phyloP scores from a whole-genome alignment of 1,139 yeast genomes.

The Meyerozyma athensensis region DNA sequence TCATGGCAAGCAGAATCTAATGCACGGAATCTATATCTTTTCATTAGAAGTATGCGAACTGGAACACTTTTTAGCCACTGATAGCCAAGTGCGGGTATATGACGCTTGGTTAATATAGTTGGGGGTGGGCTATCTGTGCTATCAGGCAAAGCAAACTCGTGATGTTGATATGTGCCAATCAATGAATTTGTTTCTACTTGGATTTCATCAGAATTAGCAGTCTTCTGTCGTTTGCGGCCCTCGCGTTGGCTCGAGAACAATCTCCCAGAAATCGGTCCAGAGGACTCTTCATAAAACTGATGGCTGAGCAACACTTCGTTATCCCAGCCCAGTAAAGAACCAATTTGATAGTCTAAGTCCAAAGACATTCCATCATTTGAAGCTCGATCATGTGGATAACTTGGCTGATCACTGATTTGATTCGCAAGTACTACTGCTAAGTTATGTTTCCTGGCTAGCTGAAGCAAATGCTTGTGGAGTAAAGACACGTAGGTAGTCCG shows the following conservation, averaged over 20 bases:
- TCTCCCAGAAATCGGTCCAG: background rate
- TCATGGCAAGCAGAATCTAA: too few species aligned
- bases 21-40: constrained; percentile 17
- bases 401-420: constrained; percentile 68
- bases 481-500: constrained; percentile 41
- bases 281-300: constrained; percentile 8
- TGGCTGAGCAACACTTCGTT: constrained; percentile 23
- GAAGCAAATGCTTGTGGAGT: constrained; percentile 46
- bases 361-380: constrained; percentile 31
- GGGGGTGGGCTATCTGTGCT: too few species aligned
- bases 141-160: background rate
- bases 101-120: constrained; percentile 16
- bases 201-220: background rate
- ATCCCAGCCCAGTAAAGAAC: constrained; percentile 78
- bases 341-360: constrained; percentile 62
- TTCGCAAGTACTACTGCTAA: constrained; percentile 72
- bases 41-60: constrained; percentile 30
- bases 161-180: background rate
- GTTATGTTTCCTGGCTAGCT: constrained; percentile 43
- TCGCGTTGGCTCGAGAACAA: background rate
- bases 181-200: background rate
- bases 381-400: constrained; percentile 9
- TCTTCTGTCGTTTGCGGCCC: background rate
- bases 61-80: constrained; percentile 34
- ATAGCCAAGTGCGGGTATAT: constrained; percentile 39